phyloP scores from a whole-genome alignment of 352 stramenopile genomes.

The Nothophytophthora sp. region DNA sequence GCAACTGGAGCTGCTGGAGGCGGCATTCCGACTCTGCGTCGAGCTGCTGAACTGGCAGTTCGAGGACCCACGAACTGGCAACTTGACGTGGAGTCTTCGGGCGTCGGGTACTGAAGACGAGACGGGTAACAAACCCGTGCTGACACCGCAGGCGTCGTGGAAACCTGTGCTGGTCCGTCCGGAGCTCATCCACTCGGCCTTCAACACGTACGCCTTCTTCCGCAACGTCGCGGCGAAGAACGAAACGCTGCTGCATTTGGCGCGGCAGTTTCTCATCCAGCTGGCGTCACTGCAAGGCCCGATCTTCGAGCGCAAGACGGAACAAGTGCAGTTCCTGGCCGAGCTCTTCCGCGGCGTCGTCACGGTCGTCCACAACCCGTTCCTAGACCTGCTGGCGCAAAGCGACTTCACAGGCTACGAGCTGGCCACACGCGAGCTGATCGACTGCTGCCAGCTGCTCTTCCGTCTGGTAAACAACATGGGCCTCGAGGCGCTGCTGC shows the following conservation, averaged over 20 bases:
- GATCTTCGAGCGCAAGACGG: constrained; percentile 63
- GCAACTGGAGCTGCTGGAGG: constrained; percentile 78
- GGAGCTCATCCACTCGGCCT: constrained; percentile 82
- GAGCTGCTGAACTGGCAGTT: constrained; percentile 87
- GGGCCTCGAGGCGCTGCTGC: constrained; percentile 50
- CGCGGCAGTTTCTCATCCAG: constrained; percentile 80
- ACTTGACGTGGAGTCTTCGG: constrained; percentile 70
- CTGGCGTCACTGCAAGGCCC: constrained; percentile 72
- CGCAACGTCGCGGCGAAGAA: constrained; percentile 68
- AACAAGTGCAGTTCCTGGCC: constrained; percentile 65
- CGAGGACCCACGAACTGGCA: constrained; percentile 48
- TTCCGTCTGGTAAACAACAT: constrained; percentile 82
- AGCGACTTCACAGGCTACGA: constrained; percentile 67
- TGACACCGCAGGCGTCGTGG: constrained; percentile 69
- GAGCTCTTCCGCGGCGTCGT: constrained; percentile 75
- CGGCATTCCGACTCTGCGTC: constrained; percentile 71
- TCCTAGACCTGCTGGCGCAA: constrained; percentile 69
- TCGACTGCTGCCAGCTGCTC: constrained; percentile 82
- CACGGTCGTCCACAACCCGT: constrained; percentile 65
- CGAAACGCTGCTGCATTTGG: constrained; percentile 72
- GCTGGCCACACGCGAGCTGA: constrained; percentile 77
- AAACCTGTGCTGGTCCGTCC: constrained; percentile 66
- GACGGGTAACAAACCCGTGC: constrained; percentile 31
- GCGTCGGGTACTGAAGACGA: constrained; percentile 31
- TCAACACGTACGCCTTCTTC: constrained; percentile 86